Evolutionary conservation across 2,329 filamentous ascomycete species (phyloP), one percentile per base, ranked within the genome.

Genomic region (Plenodomus tracheiphilus): DNA sequence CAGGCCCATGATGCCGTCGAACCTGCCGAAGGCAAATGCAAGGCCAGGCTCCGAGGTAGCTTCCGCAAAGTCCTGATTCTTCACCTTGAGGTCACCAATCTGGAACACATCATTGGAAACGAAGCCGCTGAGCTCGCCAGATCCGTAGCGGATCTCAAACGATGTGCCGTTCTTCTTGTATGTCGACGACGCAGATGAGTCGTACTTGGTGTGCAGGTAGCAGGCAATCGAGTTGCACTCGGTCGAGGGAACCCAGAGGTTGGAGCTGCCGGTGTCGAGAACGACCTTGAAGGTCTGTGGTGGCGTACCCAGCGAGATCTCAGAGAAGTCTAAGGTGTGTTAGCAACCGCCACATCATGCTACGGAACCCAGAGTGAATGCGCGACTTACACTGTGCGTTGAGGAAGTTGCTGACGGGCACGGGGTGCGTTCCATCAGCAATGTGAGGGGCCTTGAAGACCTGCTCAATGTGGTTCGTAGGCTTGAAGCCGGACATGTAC

Each of bases 271-370:
- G 21, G 94, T 99, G 75, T 99, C 94, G 58, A 99, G 87, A 58
- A 99, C 88, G 62, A 99, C 95, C 84, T 99, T 99, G 86, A 99
- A 99, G 63, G 79, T 82, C 80, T 99, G 94, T 28, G 94, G 87
- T 59, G 94, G 94, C 41, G 87, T 93, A 59, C 94, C 94, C 73
- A 99, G 85, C 64, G 85, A 83, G 74, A 99, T 97, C 76, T 97
- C 91, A 62, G 93, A 95, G 85, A 96, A 99, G 82, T 99, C 92
- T 71, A 43, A n/a, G 17, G 8, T 21, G 8, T 25, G 51, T 71
- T 43, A 71, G 61, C 47, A 42, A 25, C 45, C 32, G 53, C 39
- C 41, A 34, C 22, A 5, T 13, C 18, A 16, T 22, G 9, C 28
- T 44, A 19, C 22, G 15, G 18, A n/a, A n/a, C 17, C 19, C 17